These are phyloP conservation scores for Penicillium sp. DNA, from an alignment of 2,329 filamentous ascomycete species.

Conservation along the genomic window DNA sequence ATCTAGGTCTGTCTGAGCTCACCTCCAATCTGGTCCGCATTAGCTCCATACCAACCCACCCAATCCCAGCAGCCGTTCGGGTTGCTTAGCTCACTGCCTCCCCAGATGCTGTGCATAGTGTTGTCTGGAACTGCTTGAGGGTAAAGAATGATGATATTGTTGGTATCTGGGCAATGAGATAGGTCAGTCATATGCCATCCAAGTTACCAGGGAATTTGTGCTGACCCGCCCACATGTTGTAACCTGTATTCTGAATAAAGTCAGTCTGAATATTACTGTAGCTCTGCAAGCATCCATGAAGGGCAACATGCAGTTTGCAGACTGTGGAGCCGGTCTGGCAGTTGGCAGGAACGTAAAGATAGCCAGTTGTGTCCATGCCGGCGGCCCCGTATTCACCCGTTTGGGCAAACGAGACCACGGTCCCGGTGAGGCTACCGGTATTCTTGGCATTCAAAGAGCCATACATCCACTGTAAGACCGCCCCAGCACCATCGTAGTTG, in stretches of 20 bases:
- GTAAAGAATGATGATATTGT: conserved; percentile 13
- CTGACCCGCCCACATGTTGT: conserved; percentile 15
- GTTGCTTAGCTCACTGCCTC: conserved; percentile 9
- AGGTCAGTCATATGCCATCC: not conserved
- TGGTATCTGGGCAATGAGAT: conserved; percentile 3
- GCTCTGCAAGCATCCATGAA: conserved; percentile 17
- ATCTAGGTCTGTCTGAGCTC: not conserved
- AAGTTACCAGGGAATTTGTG: not conserved
- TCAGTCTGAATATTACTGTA: conserved; percentile 8
- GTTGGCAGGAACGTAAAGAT: conserved; percentile 13
- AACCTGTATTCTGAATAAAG: conserved; percentile 17
- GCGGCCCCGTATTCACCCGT: conserved; percentile 9
- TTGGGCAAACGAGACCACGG: conserved; percentile 13
- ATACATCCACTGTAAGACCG: conserved; percentile 15
- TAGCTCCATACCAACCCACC: conserved; percentile 14
- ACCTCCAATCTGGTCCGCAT: conserved; percentile 15
- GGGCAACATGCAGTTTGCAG: conserved; percentile 16
- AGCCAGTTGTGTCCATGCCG: conserved; percentile 16
- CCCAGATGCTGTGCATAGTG: conserved; percentile 7
- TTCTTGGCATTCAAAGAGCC: conserved; percentile 7
- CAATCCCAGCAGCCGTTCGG: conserved; percentile 17
- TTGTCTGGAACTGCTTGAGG: conserved; percentile 10
- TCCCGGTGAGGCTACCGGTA: conserved; percentile 5
- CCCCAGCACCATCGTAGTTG: conserved; percentile 18
- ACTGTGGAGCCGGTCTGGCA: conserved; percentile 7